Evolutionary conservation across 73 alveolate genomes (phyloP).

Genomic region (Blepharisma japonicum): DNA sequence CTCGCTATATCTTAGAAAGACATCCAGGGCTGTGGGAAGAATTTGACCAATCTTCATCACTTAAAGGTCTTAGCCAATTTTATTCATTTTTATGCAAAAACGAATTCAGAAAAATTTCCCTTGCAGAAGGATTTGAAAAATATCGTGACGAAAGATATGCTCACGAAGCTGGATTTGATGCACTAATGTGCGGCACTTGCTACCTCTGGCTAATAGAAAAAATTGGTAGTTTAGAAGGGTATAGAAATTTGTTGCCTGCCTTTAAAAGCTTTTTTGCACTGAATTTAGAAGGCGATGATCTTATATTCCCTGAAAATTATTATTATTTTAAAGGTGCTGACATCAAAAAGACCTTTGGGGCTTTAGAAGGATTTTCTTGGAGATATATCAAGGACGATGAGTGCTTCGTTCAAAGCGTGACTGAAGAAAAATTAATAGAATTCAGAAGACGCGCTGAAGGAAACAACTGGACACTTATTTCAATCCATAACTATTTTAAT

Average conservation of each 20-base stretch:
- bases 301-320: not conserved
- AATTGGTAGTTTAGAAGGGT: not conserved
- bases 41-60: not conserved
- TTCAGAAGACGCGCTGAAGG: not conserved
- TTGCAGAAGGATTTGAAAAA: not conserved
- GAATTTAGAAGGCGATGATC: not conserved
- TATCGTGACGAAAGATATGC: not conserved
- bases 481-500: too few relatives aligned
- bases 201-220: not conserved
- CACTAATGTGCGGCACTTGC: not conserved
- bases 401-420: not conserved
- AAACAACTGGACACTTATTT: too few relatives aligned
- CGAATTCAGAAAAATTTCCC: not conserved
- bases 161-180: constrained; percentile 27
- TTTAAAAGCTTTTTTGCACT: constrained; percentile 1
- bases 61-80: not conserved
- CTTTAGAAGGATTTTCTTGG: constrained; percentile 1
- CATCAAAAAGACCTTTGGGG: not conserved
- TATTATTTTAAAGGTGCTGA: constrained; percentile 21
- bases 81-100: not conserved
- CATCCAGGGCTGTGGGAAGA: constrained; percentile 14
- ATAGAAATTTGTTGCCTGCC: not conserved
- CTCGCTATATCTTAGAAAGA: not conserved
- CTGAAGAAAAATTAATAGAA: not conserved
- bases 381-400: constrained; percentile 17